Percentiles rank a stretch among this genome's conserved stretches.
phyloP scores from a whole-genome alignment of 805 yeast species.

The Nakazawaea ernobii region DNA sequence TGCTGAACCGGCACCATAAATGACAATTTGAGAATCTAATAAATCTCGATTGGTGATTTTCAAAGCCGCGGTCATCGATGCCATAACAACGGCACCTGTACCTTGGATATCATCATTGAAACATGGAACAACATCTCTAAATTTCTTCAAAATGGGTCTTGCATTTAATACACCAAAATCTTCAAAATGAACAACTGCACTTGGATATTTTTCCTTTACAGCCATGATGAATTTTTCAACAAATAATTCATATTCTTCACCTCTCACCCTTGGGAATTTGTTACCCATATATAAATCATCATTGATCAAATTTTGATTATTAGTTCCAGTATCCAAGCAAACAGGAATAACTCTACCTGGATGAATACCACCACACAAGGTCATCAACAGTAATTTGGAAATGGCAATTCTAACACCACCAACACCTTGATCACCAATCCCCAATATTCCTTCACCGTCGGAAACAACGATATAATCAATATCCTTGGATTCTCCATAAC shows the following conservation, averaged over 20 bases:
- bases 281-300: slow-evolving; percentile 94
- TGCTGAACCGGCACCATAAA: slow-evolving; percentile 96
- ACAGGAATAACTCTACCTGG: slow-evolving; percentile 93
- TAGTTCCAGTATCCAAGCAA: slow-evolving; percentile 89
- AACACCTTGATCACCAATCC: slow-evolving; percentile 98
- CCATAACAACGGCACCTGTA: slow-evolving; percentile 97
- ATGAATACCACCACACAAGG: slow-evolving; percentile 95
- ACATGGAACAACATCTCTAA: slow-evolving; percentile 71
- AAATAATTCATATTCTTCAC: slow-evolving; percentile 79
- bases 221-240: slow-evolving; percentile 72
- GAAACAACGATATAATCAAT: slow-evolving; percentile 93
- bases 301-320: slow-evolving; percentile 69
- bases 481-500: slow-evolving; percentile 82
- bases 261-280: slow-evolving; percentile 79
- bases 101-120: slow-evolving; percentile 99
- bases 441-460: slow-evolving; percentile 96
- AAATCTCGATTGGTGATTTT: slow-evolving; percentile 65
- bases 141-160: slow-evolving; percentile 72
- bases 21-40: slow-evolving; percentile 60
- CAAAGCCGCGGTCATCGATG: slow-evolving; percentile 88
- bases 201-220: slow-evolving; percentile 74
- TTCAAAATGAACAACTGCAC: slow-evolving; percentile 91
- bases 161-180: slow-evolving; percentile 95
- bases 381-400: slow-evolving; percentile 92
- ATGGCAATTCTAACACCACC: slow-evolving; percentile 92